These are phyloP conservation scores for Discostella stelligera DNA, from an alignment of 352 stramenopile species.

Conservation along the genomic window DNA sequence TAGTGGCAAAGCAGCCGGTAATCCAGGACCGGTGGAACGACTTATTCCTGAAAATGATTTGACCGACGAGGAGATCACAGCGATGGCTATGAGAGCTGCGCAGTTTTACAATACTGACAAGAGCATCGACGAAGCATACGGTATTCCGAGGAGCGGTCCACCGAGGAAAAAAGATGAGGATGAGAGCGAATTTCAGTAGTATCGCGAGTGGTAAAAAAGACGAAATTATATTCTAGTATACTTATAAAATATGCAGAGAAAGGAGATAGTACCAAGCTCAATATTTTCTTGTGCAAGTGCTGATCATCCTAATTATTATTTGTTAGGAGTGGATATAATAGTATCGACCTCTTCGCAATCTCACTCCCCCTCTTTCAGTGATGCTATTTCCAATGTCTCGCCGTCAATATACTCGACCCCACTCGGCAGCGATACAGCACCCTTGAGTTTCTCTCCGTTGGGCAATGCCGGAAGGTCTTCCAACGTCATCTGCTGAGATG, in stretches of 20 bases:
- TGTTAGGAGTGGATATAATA: background rate
- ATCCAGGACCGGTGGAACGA: background rate
- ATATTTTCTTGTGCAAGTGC: too few species aligned
- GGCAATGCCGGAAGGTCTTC: background rate
- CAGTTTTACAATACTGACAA: conserved; percentile 39
- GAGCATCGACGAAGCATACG: conserved; percentile 26
- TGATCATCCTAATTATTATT: background rate
- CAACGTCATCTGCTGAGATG: conserved; percentile 41
- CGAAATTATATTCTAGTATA: background rate
- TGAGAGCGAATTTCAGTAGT: conserved; percentile 12
- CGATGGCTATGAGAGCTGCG: conserved; percentile 27
- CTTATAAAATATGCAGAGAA: background rate
- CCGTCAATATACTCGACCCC: conserved; percentile 77
- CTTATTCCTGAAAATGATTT: conserved; percentile 22
- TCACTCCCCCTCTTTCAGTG: background rate
- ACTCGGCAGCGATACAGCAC: conserved; percentile 34
- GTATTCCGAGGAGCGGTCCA: conserved; percentile 11
- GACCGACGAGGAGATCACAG: conserved; percentile 38
- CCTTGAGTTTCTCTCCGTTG: background rate
- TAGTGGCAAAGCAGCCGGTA: background rate
- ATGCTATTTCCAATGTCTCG: conserved; percentile 58
- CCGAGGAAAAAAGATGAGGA: conserved; percentile 10
- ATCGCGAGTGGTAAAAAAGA: background rate
- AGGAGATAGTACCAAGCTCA: too few species aligned
- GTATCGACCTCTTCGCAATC: background rate